A percentile compares a stretch with the other conserved stretches of the same genome.
phyloP scores from a whole-genome alignment of 192 early-diverging fungal species.

The Podila epigama region DNA sequence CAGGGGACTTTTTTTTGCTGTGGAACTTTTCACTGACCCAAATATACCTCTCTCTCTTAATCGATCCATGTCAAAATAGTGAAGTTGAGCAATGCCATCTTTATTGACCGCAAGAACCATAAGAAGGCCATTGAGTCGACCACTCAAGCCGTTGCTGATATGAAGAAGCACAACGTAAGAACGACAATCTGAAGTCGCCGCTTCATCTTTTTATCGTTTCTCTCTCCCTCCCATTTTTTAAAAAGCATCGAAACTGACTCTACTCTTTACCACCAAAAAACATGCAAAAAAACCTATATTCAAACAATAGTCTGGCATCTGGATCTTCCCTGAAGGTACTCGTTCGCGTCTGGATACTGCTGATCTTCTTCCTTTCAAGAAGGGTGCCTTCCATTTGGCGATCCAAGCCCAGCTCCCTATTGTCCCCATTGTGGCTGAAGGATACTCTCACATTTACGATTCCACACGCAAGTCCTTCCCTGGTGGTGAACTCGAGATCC shows the following conservation, averaged over 20 bases:
- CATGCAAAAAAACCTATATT: no score
- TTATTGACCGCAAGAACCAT: constrained; percentile 86
- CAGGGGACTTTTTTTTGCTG: no score
- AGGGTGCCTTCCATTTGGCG: constrained; percentile 95
- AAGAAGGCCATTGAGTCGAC: constrained; percentile 80
- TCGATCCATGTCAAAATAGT: constrained; percentile 50
- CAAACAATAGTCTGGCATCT: constrained; percentile 70
- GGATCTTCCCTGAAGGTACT: constrained; percentile 94
- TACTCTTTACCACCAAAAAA: no score
- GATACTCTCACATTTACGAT: constrained; percentile 67
- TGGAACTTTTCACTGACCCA: neutral
- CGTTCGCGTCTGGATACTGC: constrained; percentile 76
- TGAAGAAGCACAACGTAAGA: constrained; percentile 76
- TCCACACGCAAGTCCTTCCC: constrained; percentile 57
- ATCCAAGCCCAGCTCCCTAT: constrained; percentile 88
- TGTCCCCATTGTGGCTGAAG: constrained; percentile 86
- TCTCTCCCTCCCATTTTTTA: no score
- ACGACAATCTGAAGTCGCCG: neutral
- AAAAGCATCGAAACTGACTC: no score
- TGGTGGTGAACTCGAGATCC: constrained; percentile 62
- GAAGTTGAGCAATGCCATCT: constrained; percentile 82
- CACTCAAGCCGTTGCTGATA: constrained; percentile 72
- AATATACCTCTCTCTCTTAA: neutral
- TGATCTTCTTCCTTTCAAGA: constrained; percentile 91
- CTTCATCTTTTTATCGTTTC: neutral